Evolutionary conservation across 768 basidiomycete genomes (phyloP).

Genomic region (Russula sp.): DNA sequence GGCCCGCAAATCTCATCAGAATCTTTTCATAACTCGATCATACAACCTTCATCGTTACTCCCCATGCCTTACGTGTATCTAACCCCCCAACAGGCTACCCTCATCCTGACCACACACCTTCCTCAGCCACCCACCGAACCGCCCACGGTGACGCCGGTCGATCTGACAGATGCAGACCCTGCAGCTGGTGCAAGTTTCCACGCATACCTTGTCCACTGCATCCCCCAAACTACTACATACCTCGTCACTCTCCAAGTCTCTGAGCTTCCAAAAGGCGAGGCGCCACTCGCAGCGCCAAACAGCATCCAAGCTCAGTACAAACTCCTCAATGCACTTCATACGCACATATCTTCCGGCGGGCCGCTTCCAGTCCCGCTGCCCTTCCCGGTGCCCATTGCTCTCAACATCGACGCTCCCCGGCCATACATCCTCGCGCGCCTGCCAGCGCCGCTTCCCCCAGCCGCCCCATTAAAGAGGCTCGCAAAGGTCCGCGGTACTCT

Average conservation of each 20-base stretch:
- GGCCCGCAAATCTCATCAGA: neutral
- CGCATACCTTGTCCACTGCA: neutral
- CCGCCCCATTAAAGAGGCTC: conserved; percentile 28
- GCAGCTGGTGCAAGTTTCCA: neutral
- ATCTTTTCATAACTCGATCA: neutral
- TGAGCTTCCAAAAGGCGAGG: neutral
- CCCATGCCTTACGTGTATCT: neutral
- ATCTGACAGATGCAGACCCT: conserved; percentile 10
- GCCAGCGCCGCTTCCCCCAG: neutral
- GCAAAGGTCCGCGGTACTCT: conserved; percentile 34
- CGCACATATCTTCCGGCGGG: conserved; percentile 45
- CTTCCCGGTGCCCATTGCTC: conserved; percentile 40
- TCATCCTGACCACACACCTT: conserved; percentile 8
- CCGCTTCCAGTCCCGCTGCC: conserved; percentile 25
- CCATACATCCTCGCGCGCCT: conserved; percentile 42
- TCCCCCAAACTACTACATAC: neutral
- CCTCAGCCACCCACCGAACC: conserved; percentile 6
- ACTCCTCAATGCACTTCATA: conserved; percentile 21
- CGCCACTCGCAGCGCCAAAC: conserved; percentile 22
- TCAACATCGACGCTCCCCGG: conserved; percentile 39
- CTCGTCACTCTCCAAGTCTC: conserved; percentile 13
- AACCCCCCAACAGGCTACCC: conserved; percentile 7
- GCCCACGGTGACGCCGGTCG: conserved; percentile 1
- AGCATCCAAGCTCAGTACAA: conserved; percentile 23
- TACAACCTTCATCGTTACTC: neutral